Conservation (phyloP, 345 rosid species). For the Eucalyptus cloeziana region DNA sequence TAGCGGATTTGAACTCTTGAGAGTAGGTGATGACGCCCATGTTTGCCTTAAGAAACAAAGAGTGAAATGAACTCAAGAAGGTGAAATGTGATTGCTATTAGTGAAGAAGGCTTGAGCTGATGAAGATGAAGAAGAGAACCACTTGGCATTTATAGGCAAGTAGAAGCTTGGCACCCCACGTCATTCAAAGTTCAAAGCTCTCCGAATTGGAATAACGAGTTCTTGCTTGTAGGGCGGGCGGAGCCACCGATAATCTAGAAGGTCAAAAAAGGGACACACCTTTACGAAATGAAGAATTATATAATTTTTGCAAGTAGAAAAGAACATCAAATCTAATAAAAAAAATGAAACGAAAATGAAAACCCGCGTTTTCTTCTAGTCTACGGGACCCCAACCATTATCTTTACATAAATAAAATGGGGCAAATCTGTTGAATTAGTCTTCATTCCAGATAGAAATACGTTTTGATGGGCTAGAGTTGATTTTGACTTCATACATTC, state of each 20-base stretch:
- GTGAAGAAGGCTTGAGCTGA: neutral
- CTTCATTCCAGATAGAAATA: neutral
- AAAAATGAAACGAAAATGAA: neutral
- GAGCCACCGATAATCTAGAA: neutral
- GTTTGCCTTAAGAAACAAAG: neutral
- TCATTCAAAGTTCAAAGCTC: neutral
- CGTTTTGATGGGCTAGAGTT: neutral
- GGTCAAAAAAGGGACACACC: neutral
- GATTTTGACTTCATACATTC: neutral
- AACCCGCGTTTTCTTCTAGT: neutral
- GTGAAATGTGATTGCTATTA: neutral
- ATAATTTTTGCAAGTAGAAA: neutral
- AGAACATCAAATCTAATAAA: neutral
- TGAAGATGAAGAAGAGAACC: neutral
- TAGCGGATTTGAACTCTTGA: neutral
- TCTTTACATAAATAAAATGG: neutral
- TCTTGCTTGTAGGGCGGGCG: neutral
- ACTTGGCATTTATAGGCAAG: neutral
- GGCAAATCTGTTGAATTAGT: neutral
- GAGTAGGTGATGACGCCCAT: neutral
- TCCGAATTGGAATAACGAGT: neutral
- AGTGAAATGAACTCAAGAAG: neutral
- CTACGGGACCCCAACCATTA: neutral
- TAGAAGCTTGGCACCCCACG: neutral
- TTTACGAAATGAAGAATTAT: neutral